phyloP scores from a whole-genome alignment of 2,329 filamentous ascomycete genomes.

The Mariannaea sp. region DNA sequence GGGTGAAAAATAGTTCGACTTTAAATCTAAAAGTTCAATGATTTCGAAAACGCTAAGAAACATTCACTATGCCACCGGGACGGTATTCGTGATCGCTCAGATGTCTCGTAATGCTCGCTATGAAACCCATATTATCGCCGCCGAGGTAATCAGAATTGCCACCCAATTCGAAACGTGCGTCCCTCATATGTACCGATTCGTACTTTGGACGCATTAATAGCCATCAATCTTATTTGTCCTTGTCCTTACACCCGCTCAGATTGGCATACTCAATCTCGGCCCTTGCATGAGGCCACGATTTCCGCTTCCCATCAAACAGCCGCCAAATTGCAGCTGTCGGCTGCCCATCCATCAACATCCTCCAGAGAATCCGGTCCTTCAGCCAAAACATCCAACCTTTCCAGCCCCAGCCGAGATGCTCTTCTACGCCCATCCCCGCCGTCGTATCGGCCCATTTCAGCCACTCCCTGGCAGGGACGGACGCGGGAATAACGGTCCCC shows the following conservation, averaged over 20 bases:
- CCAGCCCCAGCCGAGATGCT: slow-evolving; percentile 47
- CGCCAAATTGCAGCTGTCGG: slow-evolving; percentile 30
- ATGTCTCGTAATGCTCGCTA: not conserved
- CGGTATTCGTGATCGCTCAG: not conserved
- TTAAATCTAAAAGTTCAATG: not conserved
- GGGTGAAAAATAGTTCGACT: not conserved
- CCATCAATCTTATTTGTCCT: slow-evolving; percentile 11
- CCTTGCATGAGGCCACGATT: slow-evolving; percentile 27
- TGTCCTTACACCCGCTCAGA: not conserved
- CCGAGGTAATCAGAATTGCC: not conserved
- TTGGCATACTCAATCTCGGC: slow-evolving; percentile 25
- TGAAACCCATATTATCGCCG: not conserved
- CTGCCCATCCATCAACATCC: slow-evolving; percentile 40
- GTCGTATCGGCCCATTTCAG: slow-evolving; percentile 37
- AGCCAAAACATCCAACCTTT: slow-evolving; percentile 49
- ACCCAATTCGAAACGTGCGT: not conserved
- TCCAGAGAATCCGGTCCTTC: slow-evolving; percentile 44
- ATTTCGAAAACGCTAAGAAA: not conserved
- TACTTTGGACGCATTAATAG: not conserved
- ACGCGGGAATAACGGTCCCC: slow-evolving; percentile 31
- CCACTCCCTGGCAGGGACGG: slow-evolving; percentile 32
- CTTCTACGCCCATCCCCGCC: slow-evolving; percentile 47
- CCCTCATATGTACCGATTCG: not conserved
- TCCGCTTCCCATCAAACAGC: slow-evolving; percentile 29
- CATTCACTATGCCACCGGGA: not conserved